A percentile compares a stretch with the other conserved stretches of the same genome.
Evolutionary conservation across 2,329 filamentous ascomycete genomes (phyloP).

Genomic region (Grosmannia penicillata): DNA sequence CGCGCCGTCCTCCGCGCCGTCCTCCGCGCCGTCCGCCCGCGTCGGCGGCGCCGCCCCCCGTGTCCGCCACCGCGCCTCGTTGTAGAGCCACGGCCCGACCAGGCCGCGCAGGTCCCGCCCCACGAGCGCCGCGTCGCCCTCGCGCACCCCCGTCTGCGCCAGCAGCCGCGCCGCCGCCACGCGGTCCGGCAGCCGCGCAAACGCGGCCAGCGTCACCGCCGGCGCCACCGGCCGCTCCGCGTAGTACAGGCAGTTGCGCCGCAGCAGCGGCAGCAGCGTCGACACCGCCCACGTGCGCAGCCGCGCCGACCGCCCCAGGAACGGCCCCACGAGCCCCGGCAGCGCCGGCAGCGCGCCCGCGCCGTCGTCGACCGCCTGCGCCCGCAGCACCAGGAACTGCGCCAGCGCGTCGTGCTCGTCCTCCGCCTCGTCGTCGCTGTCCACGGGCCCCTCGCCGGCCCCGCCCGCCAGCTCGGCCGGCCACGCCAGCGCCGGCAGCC

Average conservation of each 20-base stretch:
- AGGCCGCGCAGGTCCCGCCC: conserved; percentile 54
- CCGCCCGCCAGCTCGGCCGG: no score
- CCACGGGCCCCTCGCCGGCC: conserved; percentile 19
- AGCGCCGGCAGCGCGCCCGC: conserved; percentile 58
- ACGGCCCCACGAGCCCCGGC: conserved; percentile 52
- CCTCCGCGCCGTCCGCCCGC: no score
- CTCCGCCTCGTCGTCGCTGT: conserved; percentile 29
- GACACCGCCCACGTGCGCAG: conserved; percentile 57
- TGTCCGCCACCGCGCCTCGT: conserved; percentile 37
- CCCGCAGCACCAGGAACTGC: conserved; percentile 52
- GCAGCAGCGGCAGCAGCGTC: conserved; percentile 51
- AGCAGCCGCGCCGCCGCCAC: conserved; percentile 48
- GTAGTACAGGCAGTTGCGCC: conserved; percentile 58
- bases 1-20: no score
- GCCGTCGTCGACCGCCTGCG: conserved; percentile 54
- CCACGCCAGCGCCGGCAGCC: conserved; percentile 42
- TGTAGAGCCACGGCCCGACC: conserved; percentile 61
- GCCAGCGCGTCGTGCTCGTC: conserved; percentile 21
- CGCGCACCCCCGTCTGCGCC: conserved; percentile 31
- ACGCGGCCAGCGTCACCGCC: conserved; percentile 45
- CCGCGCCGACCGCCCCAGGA: conserved; percentile 44
- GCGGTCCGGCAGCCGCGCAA: conserved; percentile 44
- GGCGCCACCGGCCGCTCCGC: conserved; percentile 26
- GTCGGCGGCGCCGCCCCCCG: conserved; percentile 10
- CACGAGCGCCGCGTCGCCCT: conserved; percentile 21